These are phyloP conservation scores for Neonectria ditissima DNA, from an alignment of 2,329 filamentous ascomycete species.

Conservation along the genomic window DNA sequence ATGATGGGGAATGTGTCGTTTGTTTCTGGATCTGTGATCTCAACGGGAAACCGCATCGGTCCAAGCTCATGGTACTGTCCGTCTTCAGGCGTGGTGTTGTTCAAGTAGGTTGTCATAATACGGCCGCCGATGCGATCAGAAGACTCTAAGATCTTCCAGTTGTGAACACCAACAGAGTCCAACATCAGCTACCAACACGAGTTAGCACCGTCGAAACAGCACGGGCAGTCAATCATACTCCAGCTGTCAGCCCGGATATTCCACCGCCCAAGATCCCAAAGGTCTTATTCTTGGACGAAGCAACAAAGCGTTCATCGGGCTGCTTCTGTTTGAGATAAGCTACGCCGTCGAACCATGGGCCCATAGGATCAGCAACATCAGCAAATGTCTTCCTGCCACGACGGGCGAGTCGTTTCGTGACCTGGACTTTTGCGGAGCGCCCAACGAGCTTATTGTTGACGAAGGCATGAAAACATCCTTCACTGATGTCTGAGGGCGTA, in stretches of 20 bases:
- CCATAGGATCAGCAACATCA: not conserved
- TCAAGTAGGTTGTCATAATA: constrained; percentile 57
- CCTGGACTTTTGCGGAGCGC: constrained; percentile 31
- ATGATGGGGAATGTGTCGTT: constrained; percentile 6
- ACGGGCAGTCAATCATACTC: not conserved
- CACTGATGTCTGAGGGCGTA: constrained; percentile 9
- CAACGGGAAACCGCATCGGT: constrained; percentile 12
- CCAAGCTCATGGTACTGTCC: constrained; percentile 20
- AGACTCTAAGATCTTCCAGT: constrained; percentile 59
- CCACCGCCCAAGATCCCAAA: constrained; percentile 53
- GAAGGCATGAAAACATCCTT: constrained; percentile 40
- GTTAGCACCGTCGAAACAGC: not conserved
- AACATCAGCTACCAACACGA: constrained; percentile 49
- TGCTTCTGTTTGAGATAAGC: constrained; percentile 43
- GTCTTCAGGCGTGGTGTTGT: constrained; percentile 46
- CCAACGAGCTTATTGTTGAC: constrained; percentile 34
- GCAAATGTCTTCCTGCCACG: constrained; percentile 29
- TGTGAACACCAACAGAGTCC: constrained; percentile 56
- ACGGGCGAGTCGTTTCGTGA: constrained; percentile 23
- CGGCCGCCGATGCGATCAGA: constrained; percentile 56
- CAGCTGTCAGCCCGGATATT: constrained; percentile 45
- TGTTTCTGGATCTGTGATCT: constrained; percentile 10
- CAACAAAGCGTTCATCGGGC: constrained; percentile 37
- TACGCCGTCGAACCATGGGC: constrained; percentile 43
- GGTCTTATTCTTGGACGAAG: constrained; percentile 37